These are phyloP conservation scores for Perilla frutescens DNA, from an alignment of 257 asterid species.

Conservation along the genomic window DNA sequence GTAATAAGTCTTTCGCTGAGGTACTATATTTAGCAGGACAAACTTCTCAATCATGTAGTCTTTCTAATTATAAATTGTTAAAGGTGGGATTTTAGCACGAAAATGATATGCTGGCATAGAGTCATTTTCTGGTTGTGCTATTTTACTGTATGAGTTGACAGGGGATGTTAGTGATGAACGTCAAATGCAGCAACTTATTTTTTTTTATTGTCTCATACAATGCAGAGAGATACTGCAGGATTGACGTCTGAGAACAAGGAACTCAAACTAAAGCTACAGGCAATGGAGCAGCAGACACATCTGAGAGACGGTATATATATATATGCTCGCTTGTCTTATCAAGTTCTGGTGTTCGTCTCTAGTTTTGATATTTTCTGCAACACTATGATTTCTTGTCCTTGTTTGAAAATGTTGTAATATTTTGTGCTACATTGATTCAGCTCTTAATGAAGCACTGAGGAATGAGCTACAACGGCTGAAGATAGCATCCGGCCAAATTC, in stretches of 20 bases:
- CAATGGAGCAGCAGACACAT: constrained; percentile 83
- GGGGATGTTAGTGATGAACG: too few species aligned
- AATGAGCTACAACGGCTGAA: constrained; percentile 76
- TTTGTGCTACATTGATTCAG: constrained; percentile 39
- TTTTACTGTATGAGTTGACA: too few species aligned
- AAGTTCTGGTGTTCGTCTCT: neutral
- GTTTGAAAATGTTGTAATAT: neutral
- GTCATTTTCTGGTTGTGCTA: too few species aligned
- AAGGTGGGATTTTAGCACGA: too few species aligned
- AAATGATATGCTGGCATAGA: too few species aligned
- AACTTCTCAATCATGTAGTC: too few species aligned
- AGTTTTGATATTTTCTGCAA: neutral
- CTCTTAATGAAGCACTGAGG: constrained; percentile 69
- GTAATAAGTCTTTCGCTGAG: neutral
- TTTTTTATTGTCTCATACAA: neutral
- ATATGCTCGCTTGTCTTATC: constrained; percentile 1
- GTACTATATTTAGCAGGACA: too few species aligned
- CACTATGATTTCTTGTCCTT: neutral
- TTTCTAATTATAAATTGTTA: too few species aligned
- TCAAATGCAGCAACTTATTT: too few species aligned
- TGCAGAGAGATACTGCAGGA: constrained; percentile 79
- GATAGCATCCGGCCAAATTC: constrained; percentile 64
- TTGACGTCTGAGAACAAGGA: constrained; percentile 82
- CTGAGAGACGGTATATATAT: constrained; percentile 72
- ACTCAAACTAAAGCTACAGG: constrained; percentile 77